phyloP scores from a whole-genome alignment of 306 rosid species.

The Senna tora region DNA sequence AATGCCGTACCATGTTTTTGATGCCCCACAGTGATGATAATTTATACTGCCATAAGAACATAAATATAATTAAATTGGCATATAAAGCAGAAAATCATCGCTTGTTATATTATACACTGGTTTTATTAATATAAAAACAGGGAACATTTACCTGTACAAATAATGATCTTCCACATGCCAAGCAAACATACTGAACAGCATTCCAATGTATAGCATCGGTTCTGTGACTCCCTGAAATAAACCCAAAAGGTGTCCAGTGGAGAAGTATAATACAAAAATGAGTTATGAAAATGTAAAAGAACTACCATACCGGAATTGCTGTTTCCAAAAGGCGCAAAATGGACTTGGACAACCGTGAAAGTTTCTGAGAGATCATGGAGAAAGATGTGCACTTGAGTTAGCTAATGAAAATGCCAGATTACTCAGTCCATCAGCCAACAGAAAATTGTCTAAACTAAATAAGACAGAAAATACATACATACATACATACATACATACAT shows the following conservation, averaged over 20 bases:
- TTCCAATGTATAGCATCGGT: constrained; percentile 97
- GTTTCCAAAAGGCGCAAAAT: constrained; percentile 80
- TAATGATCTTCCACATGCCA: constrained; percentile 99
- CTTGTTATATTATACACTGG: background rate
- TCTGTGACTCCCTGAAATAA: constrained; percentile 90
- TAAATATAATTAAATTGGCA: constrained; percentile 33
- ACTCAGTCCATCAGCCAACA: background rate
- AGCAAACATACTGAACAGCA: constrained; percentile 96
- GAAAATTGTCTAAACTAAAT: background rate
- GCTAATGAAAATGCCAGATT: constrained; percentile 29
- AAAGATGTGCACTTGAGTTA: constrained; percentile 25
- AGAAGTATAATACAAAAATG: constrained; percentile 16
- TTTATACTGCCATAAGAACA: constrained; percentile 70
- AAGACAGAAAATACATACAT: background rate
- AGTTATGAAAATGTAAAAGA: constrained; percentile 10
- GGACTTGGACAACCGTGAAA: constrained; percentile 85
- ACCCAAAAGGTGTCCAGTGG: constrained; percentile 33
- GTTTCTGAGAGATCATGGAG: constrained; percentile 61
- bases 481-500: too few relatives aligned
- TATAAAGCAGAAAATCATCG: constrained; percentile 14
- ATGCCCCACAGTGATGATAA: constrained; percentile 95
- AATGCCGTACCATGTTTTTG: constrained; percentile 98
- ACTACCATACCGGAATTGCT: constrained; percentile 71
- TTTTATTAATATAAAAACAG: background rate
- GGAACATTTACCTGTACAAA: constrained; percentile 72